Conservation (phyloP, 2,329 filamentous ascomycete genomes). For the Ophiostoma sp. region DNA sequence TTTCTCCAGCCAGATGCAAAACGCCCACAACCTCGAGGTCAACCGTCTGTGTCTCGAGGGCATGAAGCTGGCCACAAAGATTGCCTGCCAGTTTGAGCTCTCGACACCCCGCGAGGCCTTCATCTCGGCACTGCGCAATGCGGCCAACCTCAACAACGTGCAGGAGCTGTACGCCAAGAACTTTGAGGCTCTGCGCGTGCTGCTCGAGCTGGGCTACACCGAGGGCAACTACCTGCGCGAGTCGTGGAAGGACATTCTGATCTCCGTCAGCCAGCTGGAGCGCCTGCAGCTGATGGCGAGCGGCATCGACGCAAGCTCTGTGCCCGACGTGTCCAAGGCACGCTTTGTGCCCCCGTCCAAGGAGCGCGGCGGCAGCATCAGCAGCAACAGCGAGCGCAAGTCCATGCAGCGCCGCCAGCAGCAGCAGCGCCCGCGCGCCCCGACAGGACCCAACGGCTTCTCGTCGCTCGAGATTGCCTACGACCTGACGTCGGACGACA, state of each 20-base stretch:
- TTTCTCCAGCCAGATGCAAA: conserved; percentile 86
- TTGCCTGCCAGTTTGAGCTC: conserved; percentile 88
- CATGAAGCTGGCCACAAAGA: conserved; percentile 86
- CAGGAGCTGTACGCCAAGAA: conserved; percentile 96
- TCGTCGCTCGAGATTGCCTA: conserved; percentile 72
- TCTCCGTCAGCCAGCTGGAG: conserved; percentile 93
- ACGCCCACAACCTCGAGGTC: conserved; percentile 85
- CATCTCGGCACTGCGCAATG: conserved; percentile 84
- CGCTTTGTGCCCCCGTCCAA: conserved; percentile 60
- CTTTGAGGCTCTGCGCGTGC: conserved; percentile 83
- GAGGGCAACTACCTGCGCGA: conserved; percentile 84
- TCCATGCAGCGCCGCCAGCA: conserved; percentile 51
- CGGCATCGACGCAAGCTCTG: conserved; percentile 84
- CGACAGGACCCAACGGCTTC: conserved; percentile 58
- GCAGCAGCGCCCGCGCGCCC: conserved; percentile 46
- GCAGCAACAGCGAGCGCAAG: conserved; percentile 55
- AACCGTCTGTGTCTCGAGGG: conserved; percentile 92
- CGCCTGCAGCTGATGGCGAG: conserved; percentile 90
- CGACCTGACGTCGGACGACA: conserved; percentile 73
- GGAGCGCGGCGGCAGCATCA: conserved; percentile 40
- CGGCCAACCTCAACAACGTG: conserved; percentile 92
- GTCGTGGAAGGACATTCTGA: conserved; percentile 93
- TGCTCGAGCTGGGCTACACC: conserved; percentile 85
- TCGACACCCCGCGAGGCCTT: conserved; percentile 93
- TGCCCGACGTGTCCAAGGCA: conserved; percentile 86